Base-by-base conservation (phyloP, 331 rosid species). In the Pyracantha coccinea region DNA sequence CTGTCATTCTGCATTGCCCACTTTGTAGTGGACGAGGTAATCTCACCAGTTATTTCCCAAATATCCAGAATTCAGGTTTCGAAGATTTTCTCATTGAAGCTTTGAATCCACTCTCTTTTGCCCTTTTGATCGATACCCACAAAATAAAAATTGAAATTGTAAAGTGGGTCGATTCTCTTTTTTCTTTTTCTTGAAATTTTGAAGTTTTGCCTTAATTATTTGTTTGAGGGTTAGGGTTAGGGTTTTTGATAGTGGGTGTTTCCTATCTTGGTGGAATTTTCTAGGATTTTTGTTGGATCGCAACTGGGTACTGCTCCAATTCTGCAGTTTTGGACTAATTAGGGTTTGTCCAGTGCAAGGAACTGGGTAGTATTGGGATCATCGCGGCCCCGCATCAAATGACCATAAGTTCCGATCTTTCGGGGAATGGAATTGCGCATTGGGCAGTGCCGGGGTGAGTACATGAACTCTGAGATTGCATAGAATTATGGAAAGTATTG, bases 231-330 rank as follows among this genome's bases (percentile, higher is more conserved):
- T 41, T 72, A 68, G 70, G 83, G 80, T 83, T 86, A 86, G 96
- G 96, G 89, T 89, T 91, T 81, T 78, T 69, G 82, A 79, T 72
- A 16, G 80, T 78, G 58, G 75, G 52, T 86, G 61, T 69, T 65
- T 72, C 55, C 55, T 63, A 25, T 75, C 60, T 62, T 82, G 83
- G 80, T 84, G 83, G 80, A 75, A 75, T 84, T 80, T 81, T 82
- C 80, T 87, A 91, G 96, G 98, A 92, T 87, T 89, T 89, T 84
- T 73, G 69, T 85, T 77, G 94, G 93, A 88, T 91, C 96, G 78
- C 80, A 72, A 80, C 79, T 86, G 83, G 85, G 78, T 63, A 63
- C 74, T 84, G 55, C 73, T 86, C 75, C 82, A 86, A 79, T 78
- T 87, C 69, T 44, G 71, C 69, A 83, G 79, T 71, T 85, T 72